Evolutionary conservation across 148 eudicot species (phyloP).

Genomic region (Silene conica): DNA sequence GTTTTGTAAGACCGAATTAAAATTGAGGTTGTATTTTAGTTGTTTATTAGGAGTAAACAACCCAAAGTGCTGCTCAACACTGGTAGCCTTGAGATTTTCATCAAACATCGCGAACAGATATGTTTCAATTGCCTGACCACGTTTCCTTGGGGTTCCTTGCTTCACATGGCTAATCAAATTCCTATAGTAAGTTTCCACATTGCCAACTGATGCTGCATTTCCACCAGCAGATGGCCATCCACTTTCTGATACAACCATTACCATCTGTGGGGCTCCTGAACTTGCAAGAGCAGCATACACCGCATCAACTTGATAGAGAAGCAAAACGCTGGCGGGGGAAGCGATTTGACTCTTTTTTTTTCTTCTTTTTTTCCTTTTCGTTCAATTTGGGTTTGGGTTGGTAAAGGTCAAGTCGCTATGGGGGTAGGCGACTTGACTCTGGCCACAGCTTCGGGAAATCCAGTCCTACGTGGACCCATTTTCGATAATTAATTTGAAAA

Average conservation of each 20-base stretch:
- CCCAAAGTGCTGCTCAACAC: constrained; percentile 37
- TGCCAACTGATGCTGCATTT: constrained; percentile 20
- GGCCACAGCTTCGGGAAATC: no score
- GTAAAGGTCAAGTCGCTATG: no score
- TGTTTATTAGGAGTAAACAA: constrained; percentile 30
- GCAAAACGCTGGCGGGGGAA: no score
- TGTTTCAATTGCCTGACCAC: constrained; percentile 26
- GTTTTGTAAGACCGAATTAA: constrained; percentile 2
- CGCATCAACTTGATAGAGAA: no score
- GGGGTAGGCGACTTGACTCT: no score
- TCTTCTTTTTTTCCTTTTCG: no score
- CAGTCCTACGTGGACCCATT: no score
- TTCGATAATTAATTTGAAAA: no score
- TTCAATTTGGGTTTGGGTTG: no score
- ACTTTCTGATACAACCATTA: constrained; percentile 42
- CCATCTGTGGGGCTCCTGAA: constrained; percentile 28
- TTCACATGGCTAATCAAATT: constrained; percentile 39
- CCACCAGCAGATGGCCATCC: constrained; percentile 33
- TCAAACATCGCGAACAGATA: constrained; percentile 48
- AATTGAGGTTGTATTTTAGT: constrained; percentile 32
- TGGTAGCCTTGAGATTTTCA: constrained; percentile 31
- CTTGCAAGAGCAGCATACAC: constrained; percentile 40
- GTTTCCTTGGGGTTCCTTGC: constrained; percentile 35
- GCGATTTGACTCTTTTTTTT: no score
- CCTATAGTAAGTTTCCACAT: constrained; percentile 33